These are phyloP conservation scores for Eucalyptus brandiana DNA, from an alignment of 345 rosid species.

Conservation along the genomic window DNA sequence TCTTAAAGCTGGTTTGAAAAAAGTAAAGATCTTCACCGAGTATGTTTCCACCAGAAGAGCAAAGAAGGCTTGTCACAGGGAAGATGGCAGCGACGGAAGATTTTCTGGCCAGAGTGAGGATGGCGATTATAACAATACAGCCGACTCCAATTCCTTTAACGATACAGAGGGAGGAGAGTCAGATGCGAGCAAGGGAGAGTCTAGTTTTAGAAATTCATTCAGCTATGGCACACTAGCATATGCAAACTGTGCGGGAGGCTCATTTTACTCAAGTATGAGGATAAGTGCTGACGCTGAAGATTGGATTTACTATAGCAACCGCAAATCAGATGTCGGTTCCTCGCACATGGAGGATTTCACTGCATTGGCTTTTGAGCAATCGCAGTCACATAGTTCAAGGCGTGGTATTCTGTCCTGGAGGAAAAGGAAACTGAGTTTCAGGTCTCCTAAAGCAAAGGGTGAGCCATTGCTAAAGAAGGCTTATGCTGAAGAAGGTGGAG, in stretches of 20 bases:
- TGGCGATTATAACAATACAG: slow-evolving; percentile 49
- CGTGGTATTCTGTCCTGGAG: slow-evolving; percentile 72
- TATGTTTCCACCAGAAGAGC: slow-evolving; percentile 59
- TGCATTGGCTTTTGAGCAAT: slow-evolving; percentile 28
- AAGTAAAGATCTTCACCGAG: slow-evolving; percentile 65
- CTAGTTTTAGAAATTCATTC: slow-evolving; percentile 41
- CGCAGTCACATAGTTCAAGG: slow-evolving; percentile 30
- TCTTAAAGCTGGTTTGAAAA: slow-evolving; percentile 76
- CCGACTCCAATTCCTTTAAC: slow-evolving; percentile 62
- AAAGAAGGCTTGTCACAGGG: slow-evolving; percentile 49
- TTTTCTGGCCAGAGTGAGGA: slow-evolving; percentile 56
- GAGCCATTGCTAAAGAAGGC: slow-evolving; percentile 92
- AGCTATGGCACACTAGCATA: slow-evolving; percentile 68
- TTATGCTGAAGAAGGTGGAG: slow-evolving; percentile 91
- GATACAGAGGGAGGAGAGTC: slow-evolving; percentile 60
- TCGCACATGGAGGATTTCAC: slow-evolving; percentile 18
- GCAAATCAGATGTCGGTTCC: slow-evolving; percentile 44
- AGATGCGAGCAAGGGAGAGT: slow-evolving; percentile 54
- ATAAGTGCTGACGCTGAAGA: slow-evolving; percentile 47
- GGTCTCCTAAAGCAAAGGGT: slow-evolving; percentile 78
- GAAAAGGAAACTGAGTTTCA: slow-evolving; percentile 78
- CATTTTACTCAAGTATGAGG: slow-evolving; percentile 33
- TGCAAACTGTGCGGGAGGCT: slow-evolving; percentile 68
- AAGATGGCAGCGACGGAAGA: slow-evolving; percentile 52
- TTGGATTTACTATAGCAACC: slow-evolving; percentile 72